Conservation (phyloP, 78 protist species). For the Chrysochromulina parva region DNA sequence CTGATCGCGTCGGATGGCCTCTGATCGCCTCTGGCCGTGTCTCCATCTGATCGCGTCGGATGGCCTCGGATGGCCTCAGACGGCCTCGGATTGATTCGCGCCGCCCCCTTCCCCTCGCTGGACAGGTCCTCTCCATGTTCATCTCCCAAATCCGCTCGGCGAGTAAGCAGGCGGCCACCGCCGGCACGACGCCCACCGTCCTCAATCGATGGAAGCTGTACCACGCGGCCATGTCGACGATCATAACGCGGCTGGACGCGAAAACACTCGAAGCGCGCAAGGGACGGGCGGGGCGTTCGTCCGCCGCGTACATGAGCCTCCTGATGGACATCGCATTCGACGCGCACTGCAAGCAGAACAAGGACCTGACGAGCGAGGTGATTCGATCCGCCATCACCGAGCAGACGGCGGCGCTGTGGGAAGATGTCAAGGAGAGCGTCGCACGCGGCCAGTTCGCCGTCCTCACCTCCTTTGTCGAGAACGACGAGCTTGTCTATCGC, state of each 20-base stretch:
- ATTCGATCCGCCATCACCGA: background rate
- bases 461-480: background rate
- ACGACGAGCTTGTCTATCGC: background rate
- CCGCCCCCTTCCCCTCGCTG: too few species aligned
- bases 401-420: background rate
- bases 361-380: background rate
- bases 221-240: background rate
- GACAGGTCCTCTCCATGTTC: background rate
- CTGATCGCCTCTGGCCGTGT: too few species aligned
- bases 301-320: background rate
- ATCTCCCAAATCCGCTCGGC: background rate
- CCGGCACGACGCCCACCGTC: background rate
- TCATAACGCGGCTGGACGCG: background rate
- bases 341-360: background rate
- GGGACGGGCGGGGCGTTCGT: background rate
- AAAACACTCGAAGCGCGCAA: background rate
- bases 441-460: background rate
- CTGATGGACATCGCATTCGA: background rate
- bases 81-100: too few species aligned
- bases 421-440: background rate
- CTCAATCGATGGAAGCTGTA: background rate
- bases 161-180: background rate
- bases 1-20: too few species aligned
- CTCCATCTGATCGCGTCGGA: too few species aligned
- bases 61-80: too few species aligned